These are phyloP conservation scores for Setomelanomma holmii DNA, from an alignment of 2,329 filamentous ascomycete species.

Conservation along the genomic window DNA sequence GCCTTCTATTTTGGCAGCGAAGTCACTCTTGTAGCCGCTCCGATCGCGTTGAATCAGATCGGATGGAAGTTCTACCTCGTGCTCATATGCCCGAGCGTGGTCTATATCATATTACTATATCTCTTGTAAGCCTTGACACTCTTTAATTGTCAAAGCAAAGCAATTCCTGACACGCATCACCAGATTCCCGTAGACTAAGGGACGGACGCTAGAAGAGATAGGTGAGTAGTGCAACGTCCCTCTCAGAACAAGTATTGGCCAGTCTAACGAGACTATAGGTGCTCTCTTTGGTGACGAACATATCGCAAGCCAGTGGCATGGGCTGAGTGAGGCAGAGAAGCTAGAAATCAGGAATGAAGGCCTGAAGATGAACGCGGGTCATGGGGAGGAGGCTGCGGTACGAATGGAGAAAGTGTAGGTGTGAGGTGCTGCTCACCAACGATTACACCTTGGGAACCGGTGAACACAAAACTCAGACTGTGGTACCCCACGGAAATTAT, in stretches of 20 bases:
- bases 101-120: slow-evolving; percentile 18
- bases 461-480: no score
- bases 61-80: slow-evolving; percentile 52
- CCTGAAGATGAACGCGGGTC: not conserved
- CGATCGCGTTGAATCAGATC: slow-evolving; percentile 45
- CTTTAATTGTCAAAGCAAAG: not conserved
- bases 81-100: slow-evolving; percentile 39
- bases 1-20: slow-evolving; percentile 37
- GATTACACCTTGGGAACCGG: no score
- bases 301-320: slow-evolving; percentile 17
- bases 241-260: slow-evolving; percentile 8
- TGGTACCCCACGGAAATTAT: not conserved
- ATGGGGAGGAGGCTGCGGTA: not conserved
- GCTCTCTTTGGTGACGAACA: slow-evolving; percentile 18
- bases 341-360: not conserved
- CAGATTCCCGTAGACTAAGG: not conserved
- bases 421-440: not conserved
- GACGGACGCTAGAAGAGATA: not conserved
- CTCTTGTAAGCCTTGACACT: slow-evolving; percentile 18
- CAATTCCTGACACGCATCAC: not conserved
- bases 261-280: slow-evolving; percentile 18
- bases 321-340: slow-evolving; percentile 17
- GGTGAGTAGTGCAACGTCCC: not conserved
- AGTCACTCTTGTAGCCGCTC: slow-evolving; percentile 42
- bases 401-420: not conserved